A percentile compares a stretch with the other conserved stretches of the same genome.
Evolutionary conservation across 345 rosid genomes (phyloP).

Genomic region (Diplotaxis tenuifolia): DNA sequence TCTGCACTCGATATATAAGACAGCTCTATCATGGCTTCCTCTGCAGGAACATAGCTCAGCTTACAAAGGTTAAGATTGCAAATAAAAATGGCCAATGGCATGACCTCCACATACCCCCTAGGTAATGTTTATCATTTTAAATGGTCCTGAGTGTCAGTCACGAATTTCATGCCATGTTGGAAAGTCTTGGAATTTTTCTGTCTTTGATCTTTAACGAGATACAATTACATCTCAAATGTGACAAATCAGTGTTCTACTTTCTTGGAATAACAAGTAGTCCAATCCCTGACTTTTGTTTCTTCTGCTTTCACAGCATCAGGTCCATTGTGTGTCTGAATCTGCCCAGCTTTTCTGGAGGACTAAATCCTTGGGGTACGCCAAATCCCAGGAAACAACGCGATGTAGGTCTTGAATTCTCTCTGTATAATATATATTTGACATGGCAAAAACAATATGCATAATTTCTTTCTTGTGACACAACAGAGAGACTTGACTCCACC

Average conservation of each 20-base stretch:
- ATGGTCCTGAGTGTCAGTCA: slow-evolving; percentile 10
- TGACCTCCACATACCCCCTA: slow-evolving; percentile 63
- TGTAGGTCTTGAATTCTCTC: slow-evolving; percentile 33
- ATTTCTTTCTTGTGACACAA: slow-evolving; percentile 13
- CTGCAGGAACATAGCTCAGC: slow-evolving; percentile 81
- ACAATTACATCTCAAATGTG: not conserved
- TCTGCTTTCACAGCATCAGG: slow-evolving; percentile 41
- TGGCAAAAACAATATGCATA: not conserved
- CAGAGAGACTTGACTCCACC: slow-evolving; percentile 89
- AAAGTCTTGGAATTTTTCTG: slow-evolving; percentile 11
- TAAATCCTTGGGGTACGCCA: slow-evolving; percentile 94
- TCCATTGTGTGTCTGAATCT: slow-evolving; percentile 89
- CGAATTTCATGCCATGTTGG: slow-evolving; percentile 18
- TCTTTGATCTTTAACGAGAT: not conserved
- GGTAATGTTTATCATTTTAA: slow-evolving; percentile 22
- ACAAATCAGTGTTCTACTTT: not conserved
- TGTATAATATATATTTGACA: not conserved
- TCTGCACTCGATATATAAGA: slow-evolving; percentile 7
- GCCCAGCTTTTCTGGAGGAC: slow-evolving; percentile 97
- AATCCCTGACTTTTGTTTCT: slow-evolving; percentile 14
- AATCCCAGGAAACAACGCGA: not conserved
- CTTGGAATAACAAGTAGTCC: not conserved
- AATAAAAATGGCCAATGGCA: slow-evolving; percentile 63
- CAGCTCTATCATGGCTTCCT: slow-evolving; percentile 14
- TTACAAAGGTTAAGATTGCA: slow-evolving; percentile 79